These are phyloP conservation scores for Chrysoporthe austroafricana DNA, from an alignment of 2,329 filamentous ascomycete species.

Conservation along the genomic window DNA sequence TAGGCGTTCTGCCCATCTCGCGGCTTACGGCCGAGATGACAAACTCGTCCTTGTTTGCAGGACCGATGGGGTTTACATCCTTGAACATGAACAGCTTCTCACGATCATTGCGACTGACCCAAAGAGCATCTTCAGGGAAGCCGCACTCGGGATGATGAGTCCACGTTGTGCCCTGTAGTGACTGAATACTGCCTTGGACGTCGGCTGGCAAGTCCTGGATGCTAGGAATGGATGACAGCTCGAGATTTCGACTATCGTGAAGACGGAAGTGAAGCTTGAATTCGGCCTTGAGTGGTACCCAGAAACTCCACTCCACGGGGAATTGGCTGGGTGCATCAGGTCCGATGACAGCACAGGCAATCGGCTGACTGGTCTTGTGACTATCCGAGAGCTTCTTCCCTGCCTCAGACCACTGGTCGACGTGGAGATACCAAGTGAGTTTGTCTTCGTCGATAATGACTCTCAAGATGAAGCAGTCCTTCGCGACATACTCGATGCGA, in stretches of 20 bases:
- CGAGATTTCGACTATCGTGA: neutral
- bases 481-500: slow-evolving; percentile 26
- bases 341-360: slow-evolving; percentile 28
- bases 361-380: slow-evolving; percentile 25
- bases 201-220: neutral
- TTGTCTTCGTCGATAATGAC: slow-evolving; percentile 17
- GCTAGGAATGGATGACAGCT: neutral
- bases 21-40: slow-evolving; percentile 34
- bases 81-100: slow-evolving; percentile 38
- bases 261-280: slow-evolving; percentile 11
- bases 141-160: slow-evolving; percentile 34
- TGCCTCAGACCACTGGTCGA: slow-evolving; percentile 19
- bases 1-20: slow-evolving; percentile 25
- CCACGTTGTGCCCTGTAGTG: slow-evolving; percentile 14
- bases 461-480: slow-evolving; percentile 22
- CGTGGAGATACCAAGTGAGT: slow-evolving; percentile 23
- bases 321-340: neutral
- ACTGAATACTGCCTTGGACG: neutral
- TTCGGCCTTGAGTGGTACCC: neutral
- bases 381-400: neutral
- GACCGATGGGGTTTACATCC: slow-evolving; percentile 33
- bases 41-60: slow-evolving; percentile 35
- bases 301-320: slow-evolving; percentile 24
- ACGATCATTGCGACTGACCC: slow-evolving; percentile 16
- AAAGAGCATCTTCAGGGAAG: slow-evolving; percentile 37